Evolutionary conservation across 768 basidiomycete genomes (phyloP).

Genomic region (Fibroporia radiculosa): DNA sequence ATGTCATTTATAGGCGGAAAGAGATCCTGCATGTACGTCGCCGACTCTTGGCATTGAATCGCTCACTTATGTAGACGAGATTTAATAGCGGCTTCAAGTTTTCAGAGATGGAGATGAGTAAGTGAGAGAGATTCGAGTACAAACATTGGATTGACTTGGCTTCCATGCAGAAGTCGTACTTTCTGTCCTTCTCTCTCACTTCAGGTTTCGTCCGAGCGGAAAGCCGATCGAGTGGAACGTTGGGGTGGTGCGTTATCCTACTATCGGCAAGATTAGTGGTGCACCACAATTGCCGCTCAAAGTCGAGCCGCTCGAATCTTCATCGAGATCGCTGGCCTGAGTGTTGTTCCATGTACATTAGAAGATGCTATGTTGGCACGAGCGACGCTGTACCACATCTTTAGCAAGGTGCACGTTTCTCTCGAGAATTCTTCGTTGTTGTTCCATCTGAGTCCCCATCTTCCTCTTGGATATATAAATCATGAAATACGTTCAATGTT

Average conservation of each 20-base stretch:
- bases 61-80: background rate
- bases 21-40: slow-evolving; percentile 24
- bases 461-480: too few species aligned
- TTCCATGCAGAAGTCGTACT: slow-evolving; percentile 21
- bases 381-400: too few species aligned
- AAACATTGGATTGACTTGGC: background rate
- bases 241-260: slow-evolving; percentile 21
- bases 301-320: background rate
- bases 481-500: too few species aligned
- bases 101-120: slow-evolving; percentile 14
- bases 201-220: slow-evolving; percentile 18
- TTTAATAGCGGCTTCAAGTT: slow-evolving; percentile 13
- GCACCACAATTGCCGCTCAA: background rate
- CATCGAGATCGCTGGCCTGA: too few species aligned
- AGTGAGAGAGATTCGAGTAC: background rate
- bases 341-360: too few species aligned
- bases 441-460: too few species aligned
- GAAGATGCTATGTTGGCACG: too few species aligned
- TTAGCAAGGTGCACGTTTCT: too few species aligned
- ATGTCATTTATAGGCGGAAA: slow-evolving; percentile 25
- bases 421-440: too few species aligned
- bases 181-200: slow-evolving; percentile 16
- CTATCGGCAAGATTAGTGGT: slow-evolving; percentile 6
- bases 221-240: slow-evolving; percentile 23
- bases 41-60: too few species aligned